phyloP scores from a whole-genome alignment of 2,329 filamentous ascomycete species.

The Trichophyton simii region DNA sequence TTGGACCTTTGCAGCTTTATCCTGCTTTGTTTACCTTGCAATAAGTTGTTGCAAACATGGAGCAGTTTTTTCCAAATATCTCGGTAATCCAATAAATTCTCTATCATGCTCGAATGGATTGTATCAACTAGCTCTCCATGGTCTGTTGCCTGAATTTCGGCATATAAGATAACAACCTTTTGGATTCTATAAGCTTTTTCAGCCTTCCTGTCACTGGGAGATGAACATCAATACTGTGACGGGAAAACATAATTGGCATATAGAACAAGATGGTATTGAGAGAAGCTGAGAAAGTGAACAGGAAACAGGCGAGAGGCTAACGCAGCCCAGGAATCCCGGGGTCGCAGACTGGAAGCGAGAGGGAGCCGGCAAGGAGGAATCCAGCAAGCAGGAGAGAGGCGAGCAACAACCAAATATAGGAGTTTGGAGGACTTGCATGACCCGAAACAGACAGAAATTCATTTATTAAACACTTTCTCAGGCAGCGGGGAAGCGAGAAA shows the following conservation, averaged over 20 bases:
- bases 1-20: background rate
- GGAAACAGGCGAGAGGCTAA: background rate
- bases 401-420: background rate
- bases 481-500: background rate
- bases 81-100: too few relatives aligned
- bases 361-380: background rate
- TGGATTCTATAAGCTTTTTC: background rate
- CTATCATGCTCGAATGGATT: too few relatives aligned
- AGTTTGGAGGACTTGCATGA: background rate
- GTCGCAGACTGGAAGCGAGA: background rate
- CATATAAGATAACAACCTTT: background rate
- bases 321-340: background rate
- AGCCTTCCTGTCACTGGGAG: background rate
- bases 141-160: too few relatives aligned
- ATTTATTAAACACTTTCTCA: background rate
- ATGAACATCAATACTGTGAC: background rate
- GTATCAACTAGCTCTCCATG: too few relatives aligned
- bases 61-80: too few relatives aligned
- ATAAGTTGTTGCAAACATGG: too few relatives aligned
- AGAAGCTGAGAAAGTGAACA: background rate
- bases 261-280: background rate
- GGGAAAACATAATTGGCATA: background rate
- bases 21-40: too few relatives aligned
- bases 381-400: background rate
- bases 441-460: background rate